Base-by-base conservation (phyloP, 1,139 yeast genomes). In the Pichia inconspicua region DNA sequence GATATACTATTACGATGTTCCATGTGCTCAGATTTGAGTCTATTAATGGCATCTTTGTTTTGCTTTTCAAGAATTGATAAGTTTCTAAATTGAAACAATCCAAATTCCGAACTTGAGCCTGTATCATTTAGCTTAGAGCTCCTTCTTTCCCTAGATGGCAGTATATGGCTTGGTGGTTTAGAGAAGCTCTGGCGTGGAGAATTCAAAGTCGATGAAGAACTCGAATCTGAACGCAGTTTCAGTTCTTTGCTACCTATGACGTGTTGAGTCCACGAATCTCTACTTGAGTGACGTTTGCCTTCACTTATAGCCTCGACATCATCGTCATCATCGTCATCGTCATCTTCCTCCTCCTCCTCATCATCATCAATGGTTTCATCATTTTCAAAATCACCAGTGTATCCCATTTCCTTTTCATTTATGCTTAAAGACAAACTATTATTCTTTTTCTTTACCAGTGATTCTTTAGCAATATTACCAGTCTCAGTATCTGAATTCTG, bases 61-160 rank as follows among this genome's bases (percentile, higher is more conserved):
- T 96, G 97, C 60, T 85, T 86, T 58, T 92, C 98, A 53, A 94
- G 72, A 5, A 94, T 94, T 12, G 92, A 82, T 53, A 94, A 69
- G 63, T 94, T 94, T 57, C 96, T 75, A 66, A 87, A 94, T 53
- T 87, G 83, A 65, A 94, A 94, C 3, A 94, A 83, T 0, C 99
- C 99, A 74, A 92, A 94, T 58, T 90, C 97, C 32, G 80, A 78
- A 8, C 56, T 53, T 43, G 78, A 72, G 2, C 75, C 67, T 3
- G 74, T 70, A 54, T 88, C 97, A 46, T 84, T 84, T 52, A 86
- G 66, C 55, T 86, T 71, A 63, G 85, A 72, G 47, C 84, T 74
- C 58, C 92, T 64, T 27, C 66, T 56, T 48, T 62, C 65, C 25
- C 62, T 51, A 19, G 57, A 52, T 8, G 52, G 42, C 8, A 51